phyloP scores from a whole-genome alignment of 1,284 basidiomycete species.

The Ceratobasidium sp. region DNA sequence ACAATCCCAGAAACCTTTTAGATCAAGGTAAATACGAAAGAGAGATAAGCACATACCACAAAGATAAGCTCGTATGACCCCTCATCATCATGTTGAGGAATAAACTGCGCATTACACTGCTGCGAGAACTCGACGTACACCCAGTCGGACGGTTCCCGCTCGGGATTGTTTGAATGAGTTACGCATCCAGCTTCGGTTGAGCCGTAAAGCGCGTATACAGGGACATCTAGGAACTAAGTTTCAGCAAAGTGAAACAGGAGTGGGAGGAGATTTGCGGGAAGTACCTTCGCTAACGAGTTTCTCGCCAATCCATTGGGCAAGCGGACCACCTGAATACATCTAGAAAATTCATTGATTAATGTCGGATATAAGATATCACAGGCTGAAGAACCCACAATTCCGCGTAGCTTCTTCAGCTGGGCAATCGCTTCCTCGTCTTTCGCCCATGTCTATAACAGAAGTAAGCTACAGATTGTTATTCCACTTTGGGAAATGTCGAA shows the following conservation, averaged over 20 bases:
- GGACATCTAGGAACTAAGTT: background rate
- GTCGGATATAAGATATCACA: background rate
- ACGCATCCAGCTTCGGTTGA: background rate
- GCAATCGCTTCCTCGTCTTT: conserved; percentile 30
- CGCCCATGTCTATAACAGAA: conserved; percentile 34
- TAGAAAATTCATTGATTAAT: background rate
- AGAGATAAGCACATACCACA: conserved; percentile 13
- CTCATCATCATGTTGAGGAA: conserved; percentile 13
- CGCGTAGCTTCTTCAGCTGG: conserved; percentile 22
- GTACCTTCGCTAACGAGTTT: conserved; percentile 23
- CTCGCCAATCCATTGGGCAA: conserved; percentile 1
- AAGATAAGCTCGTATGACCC: conserved; percentile 8
- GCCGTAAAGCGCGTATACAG: background rate
- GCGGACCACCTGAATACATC: conserved; percentile 25
- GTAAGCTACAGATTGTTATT: background rate
- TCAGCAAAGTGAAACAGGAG: background rate
- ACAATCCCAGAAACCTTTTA: background rate
- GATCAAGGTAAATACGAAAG: background rate
- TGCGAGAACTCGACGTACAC: conserved; percentile 39
- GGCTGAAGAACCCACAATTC: conserved; percentile 39
- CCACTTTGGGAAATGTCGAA: background rate
- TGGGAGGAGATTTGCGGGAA: background rate
- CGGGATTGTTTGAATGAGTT: background rate
- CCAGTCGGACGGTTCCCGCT: conserved; percentile 25
- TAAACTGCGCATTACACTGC: conserved; percentile 7